Percentiles rank a stretch among this genome's conserved stretches.
Evolutionary conservation across 2,329 filamentous ascomycete genomes (phyloP).

Genomic region (Apiospora pterosperma): DNA sequence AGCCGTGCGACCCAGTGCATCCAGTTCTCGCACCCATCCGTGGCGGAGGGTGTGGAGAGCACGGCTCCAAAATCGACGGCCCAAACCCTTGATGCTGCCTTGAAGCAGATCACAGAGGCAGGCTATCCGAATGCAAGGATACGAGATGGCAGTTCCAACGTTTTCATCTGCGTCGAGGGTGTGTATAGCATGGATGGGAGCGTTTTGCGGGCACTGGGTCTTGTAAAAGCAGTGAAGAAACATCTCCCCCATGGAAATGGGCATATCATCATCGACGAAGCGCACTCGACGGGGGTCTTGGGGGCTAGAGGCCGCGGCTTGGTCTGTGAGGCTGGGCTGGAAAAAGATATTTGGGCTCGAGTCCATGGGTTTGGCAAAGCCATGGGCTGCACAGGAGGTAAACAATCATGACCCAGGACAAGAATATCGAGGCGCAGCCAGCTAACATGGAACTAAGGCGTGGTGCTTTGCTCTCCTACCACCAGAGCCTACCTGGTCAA

Average conservation of each 20-base stretch:
- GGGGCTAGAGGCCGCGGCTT: slow-evolving; percentile 55
- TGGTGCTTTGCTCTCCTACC: slow-evolving; percentile 58
- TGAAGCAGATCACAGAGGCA: slow-evolving; percentile 20
- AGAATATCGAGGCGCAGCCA: background rate
- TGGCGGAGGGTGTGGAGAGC: slow-evolving; percentile 29
- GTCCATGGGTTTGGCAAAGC: slow-evolving; percentile 68
- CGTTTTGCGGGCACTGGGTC: slow-evolving; percentile 55
- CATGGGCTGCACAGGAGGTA: slow-evolving; percentile 67
- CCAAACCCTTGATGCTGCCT: too few relatives aligned
- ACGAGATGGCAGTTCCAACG: slow-evolving; percentile 33
- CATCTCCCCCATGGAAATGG: slow-evolving; percentile 56
- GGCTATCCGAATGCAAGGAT: slow-evolving; percentile 7
- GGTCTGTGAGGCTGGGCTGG: slow-evolving; percentile 53
- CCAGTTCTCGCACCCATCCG: slow-evolving; percentile 56
- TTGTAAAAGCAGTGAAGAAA: slow-evolving; percentile 57
- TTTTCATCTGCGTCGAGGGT: slow-evolving; percentile 68
- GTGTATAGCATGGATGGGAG: slow-evolving; percentile 80
- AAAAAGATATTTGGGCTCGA: slow-evolving; percentile 53
- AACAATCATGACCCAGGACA: too few relatives aligned
- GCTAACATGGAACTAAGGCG: slow-evolving; percentile 36
- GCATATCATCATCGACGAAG: slow-evolving; percentile 65
- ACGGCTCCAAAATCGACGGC: slow-evolving; percentile 23
- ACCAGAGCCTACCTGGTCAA: slow-evolving; percentile 67
- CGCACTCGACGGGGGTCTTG: slow-evolving; percentile 61
- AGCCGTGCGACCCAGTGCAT: slow-evolving; percentile 49